Conservation (phyloP, 2,329 filamentous ascomycete species). For the Fusarium citri region DNA sequence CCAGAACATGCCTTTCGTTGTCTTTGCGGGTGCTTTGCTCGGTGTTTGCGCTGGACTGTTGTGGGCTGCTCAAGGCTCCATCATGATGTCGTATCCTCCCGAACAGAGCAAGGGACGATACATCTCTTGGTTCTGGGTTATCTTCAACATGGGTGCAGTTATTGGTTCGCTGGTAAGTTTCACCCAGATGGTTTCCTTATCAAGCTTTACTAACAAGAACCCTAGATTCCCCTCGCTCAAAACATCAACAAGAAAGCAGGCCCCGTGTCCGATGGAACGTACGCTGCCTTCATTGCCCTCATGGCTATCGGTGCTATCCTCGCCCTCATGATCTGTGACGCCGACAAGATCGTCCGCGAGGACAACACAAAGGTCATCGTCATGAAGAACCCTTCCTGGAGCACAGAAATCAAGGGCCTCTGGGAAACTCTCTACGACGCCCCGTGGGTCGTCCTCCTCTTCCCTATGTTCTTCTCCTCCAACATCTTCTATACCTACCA, state of each 20-base stretch:
- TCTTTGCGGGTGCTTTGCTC: slow-evolving; percentile 80
- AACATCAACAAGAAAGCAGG: slow-evolving; percentile 70
- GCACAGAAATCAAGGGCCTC: slow-evolving; percentile 51
- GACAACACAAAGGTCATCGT: slow-evolving; percentile 53
- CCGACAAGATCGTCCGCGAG: slow-evolving; percentile 55
- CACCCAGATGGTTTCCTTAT: background rate
- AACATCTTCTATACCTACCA: slow-evolving; percentile 69
- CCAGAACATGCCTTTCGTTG: slow-evolving; percentile 74
- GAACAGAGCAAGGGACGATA: slow-evolving; percentile 87
- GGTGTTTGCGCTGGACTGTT: slow-evolving; percentile 83
- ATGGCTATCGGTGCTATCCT: slow-evolving; percentile 63
- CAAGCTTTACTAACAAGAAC: slow-evolving; percentile 4
- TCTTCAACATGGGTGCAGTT: slow-evolving; percentile 92
- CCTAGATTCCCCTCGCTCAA: slow-evolving; percentile 74
- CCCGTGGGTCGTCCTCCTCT: slow-evolving; percentile 51
- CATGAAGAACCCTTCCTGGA: slow-evolving; percentile 52
- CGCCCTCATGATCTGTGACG: slow-evolving; percentile 61
- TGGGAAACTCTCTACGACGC: slow-evolving; percentile 57
- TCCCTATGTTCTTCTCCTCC: slow-evolving; percentile 66
- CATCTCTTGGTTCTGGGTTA: slow-evolving; percentile 93
- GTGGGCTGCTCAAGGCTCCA: slow-evolving; percentile 85
- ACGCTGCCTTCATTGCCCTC: slow-evolving; percentile 61
- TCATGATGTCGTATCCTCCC: slow-evolving; percentile 90
- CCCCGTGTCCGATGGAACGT: slow-evolving; percentile 62
- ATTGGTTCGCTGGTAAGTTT: slow-evolving; percentile 76